Percentiles rank a stretch among this genome's conserved stretches.
These are phyloP conservation scores for Pichia terricola DNA, from an alignment of 1,139 yeast species.

Conservation along the genomic window DNA sequence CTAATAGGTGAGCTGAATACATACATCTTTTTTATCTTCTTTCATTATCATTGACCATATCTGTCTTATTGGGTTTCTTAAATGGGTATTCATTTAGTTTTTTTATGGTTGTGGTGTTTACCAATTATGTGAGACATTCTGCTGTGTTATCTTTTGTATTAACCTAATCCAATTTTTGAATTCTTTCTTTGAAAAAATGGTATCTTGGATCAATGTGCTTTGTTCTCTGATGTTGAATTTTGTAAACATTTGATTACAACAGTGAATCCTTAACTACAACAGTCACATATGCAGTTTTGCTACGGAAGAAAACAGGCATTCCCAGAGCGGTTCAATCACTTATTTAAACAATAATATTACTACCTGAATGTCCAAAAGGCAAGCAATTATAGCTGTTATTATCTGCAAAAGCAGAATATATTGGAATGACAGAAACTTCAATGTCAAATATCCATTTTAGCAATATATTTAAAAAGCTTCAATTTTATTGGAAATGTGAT, in stretches of 20 bases:
- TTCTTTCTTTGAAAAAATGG: conserved; percentile 4
- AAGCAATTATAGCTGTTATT: conserved; percentile 1
- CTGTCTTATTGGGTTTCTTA: too few relatives aligned
- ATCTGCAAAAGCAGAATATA: conserved; percentile 4
- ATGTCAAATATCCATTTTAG: background rate
- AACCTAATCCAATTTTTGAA: conserved; percentile 4
- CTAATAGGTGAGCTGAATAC: too few relatives aligned
- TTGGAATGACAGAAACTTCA: conserved; percentile 1
- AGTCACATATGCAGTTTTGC: conserved; percentile 4
- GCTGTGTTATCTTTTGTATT: conserved; percentile 5
- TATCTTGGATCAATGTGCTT: conserved; percentile 7
- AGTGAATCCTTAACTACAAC: conserved; percentile 2
- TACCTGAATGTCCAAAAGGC: conserved; percentile 2
- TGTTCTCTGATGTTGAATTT: conserved; percentile 4
- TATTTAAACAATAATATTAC: conserved; percentile 1
- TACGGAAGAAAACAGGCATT: conserved; percentile 1
- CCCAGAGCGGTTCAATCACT: conserved; percentile 1
- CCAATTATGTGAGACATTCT: conserved; percentile 3
- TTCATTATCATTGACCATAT: too few relatives aligned
- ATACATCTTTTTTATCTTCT: background rate
- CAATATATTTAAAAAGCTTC: conserved; percentile 3
- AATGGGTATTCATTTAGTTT: background rate
- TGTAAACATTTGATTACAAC: conserved; percentile 3
- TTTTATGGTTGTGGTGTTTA: background rate
- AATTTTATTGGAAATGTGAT: too few relatives aligned